Evolutionary conservation across 352 stramenopile species (phyloP).

Genomic region (Phytophthora sansomeana): DNA sequence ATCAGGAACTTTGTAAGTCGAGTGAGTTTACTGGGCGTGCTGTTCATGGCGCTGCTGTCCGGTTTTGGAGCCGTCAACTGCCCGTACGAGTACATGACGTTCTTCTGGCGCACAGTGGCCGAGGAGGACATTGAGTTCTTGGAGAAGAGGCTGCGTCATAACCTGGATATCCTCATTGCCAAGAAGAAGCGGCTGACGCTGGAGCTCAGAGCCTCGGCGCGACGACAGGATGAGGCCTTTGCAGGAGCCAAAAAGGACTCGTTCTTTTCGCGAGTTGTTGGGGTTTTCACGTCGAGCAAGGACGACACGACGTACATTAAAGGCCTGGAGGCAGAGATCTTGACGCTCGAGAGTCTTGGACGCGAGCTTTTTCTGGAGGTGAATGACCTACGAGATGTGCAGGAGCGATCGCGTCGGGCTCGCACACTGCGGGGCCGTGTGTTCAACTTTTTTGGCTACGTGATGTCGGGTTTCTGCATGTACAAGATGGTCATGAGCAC

Average conservation of each 20-base stretch:
- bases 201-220: conserved; percentile 51
- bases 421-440: conserved; percentile 71
- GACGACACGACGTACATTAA: conserved; percentile 66
- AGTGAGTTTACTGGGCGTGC: conserved; percentile 79
- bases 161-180: conserved; percentile 81
- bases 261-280: conserved; percentile 43
- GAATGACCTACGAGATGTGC: conserved; percentile 77
- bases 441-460: conserved; percentile 86
- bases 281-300: conserved; percentile 40
- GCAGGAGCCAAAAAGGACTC: conserved; percentile 24
- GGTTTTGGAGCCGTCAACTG: conserved; percentile 87
- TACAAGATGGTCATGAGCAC: conserved; percentile 92
- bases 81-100: conserved; percentile 87
- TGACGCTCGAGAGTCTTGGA: conserved; percentile 79
- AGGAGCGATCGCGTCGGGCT: conserved; percentile 62
- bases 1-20: conserved; percentile 86
- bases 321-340: conserved; percentile 71
- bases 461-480: conserved; percentile 81
- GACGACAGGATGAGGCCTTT: conserved; percentile 34
- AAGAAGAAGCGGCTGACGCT: conserved; percentile 83
- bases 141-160: conserved; percentile 82
- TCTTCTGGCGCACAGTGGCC: conserved; percentile 80
- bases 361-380: conserved; percentile 86
- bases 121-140: conserved; percentile 88
- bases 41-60: conserved; percentile 86